Conservation (phyloP, 495 filamentous ascomycete species). For the Neurospora tetrasperma region DNA sequence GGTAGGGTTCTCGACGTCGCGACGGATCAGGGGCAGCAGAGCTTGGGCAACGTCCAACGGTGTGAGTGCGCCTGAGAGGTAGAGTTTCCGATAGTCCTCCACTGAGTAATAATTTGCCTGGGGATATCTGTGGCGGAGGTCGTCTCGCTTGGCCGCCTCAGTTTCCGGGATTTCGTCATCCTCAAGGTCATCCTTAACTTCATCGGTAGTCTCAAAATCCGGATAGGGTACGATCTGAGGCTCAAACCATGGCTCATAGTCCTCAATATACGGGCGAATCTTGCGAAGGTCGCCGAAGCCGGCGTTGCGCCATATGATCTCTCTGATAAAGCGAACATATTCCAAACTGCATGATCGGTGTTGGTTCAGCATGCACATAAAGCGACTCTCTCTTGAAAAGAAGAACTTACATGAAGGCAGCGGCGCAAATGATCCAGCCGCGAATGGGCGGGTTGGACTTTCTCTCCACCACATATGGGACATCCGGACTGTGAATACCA, state of each 20-base stretch:
- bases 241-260: conserved; percentile 59
- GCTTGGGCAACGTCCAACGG: conserved; percentile 55
- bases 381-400: neutral
- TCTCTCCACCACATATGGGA: conserved; percentile 20
- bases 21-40: conserved; percentile 57
- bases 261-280: conserved; percentile 43
- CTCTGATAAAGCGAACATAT: conserved; percentile 21
- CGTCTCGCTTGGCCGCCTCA: conserved; percentile 6
- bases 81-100: conserved; percentile 58
- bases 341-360: conserved; percentile 18
- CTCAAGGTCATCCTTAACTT: conserved; percentile 10
- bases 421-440: conserved; percentile 15
- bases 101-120: conserved; percentile 47
- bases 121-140: conserved; percentile 20
- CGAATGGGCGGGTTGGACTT: conserved; percentile 18
- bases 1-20: conserved; percentile 40
- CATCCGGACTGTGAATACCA: conserved; percentile 14
- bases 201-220: neutral
- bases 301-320: conserved; percentile 53
- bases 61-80: conserved; percentile 52
- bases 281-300: conserved; percentile 53
- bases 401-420: conserved; percentile 16
- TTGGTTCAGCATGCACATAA: neutral
- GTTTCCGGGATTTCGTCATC: conserved; percentile 5
- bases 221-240: conserved; percentile 60